Base-by-base conservation (phyloP, 345 rosid species). In the Dipteronia dyeriana region DNA sequence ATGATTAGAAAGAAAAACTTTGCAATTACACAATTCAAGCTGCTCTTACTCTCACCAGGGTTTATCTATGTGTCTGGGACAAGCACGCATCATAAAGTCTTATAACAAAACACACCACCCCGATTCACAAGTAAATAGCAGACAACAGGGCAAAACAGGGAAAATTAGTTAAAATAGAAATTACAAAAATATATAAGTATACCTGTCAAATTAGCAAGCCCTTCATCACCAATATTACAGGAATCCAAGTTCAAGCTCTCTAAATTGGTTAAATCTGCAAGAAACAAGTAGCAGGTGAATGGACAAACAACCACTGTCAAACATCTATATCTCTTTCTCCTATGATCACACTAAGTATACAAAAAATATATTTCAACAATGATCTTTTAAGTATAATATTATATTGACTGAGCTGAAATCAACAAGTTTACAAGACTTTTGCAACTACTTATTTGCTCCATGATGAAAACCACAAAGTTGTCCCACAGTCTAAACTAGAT, bases 201-300 rank as follows among this genome's bases (percentile, higher is more conserved):
- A 72, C 91, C 94, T 90, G 79, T 71, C 77, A 90, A 82, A 79
- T 82, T 84, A 70, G 76, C 80, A 68, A 90, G 82, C 43, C 94
- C 92, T 31, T 81, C 85, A 79, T 87, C 90, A 31, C 69, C 80
- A 57, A 88, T 79, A 57, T 74, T 78, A 79, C 94, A 88, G 1
- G 92, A 86, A 81, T 90, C 94, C 84, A 90, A 85, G 80, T 88
- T 88, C 92, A 90, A 80, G 84, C 88, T 87, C 86, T 86, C 92
- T 90, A 90, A 87, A 65, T 84, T 81, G 71, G 77, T 90, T 76
- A 90, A 82, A 76, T 82, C 91, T 90, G 85, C 76, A 65, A 75
- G 63, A 75, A 23, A n/a, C 20, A 34, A 25, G 47, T 7, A 56
- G 11, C 72, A 6, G 16, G 20, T 72, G 13, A 59, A 13, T 59